Evolutionary conservation across 345 rosid species (phyloP).

Genomic region (Dimocarpus longan): DNA sequence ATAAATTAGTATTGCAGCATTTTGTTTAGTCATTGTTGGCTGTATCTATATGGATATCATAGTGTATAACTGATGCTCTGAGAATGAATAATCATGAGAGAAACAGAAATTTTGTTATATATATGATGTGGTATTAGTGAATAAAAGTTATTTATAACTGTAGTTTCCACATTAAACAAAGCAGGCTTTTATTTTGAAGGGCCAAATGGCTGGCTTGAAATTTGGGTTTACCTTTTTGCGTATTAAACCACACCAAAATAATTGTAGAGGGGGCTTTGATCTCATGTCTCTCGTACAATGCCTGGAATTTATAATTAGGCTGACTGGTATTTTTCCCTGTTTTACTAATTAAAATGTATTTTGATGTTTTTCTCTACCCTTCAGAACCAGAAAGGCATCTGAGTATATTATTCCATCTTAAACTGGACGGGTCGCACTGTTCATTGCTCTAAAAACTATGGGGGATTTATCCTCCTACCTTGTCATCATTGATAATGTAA

Average conservation of each 20-base stretch:
- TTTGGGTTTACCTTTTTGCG: not conserved
- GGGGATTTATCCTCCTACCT: not conserved
- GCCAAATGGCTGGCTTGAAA: not conserved
- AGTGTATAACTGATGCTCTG: not conserved
- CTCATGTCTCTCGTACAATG: not conserved
- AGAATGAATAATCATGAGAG: not conserved
- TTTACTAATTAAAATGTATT: not conserved
- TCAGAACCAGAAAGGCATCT: not conserved
- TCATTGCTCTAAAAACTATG: not conserved
- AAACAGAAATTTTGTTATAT: not conserved
- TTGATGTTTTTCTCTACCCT: not conserved
- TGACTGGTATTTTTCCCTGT: not conserved
- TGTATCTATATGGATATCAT: not conserved
- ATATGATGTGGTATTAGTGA: not conserved
- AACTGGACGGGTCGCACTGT: not conserved
- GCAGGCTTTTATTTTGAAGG: not conserved
- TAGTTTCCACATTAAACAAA: not conserved
- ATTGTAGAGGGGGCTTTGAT: not conserved
- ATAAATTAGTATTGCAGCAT: not conserved
- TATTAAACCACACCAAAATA: not conserved
- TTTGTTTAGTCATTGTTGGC: not conserved
- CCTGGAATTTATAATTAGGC: not conserved
- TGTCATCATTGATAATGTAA: not conserved
- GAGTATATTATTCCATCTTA: not conserved
- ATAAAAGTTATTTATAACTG: not conserved